Evolutionary conservation across 2,329 filamentous ascomycete genomes (phyloP).

Genomic region (Fusarium tanahbumbuense): DNA sequence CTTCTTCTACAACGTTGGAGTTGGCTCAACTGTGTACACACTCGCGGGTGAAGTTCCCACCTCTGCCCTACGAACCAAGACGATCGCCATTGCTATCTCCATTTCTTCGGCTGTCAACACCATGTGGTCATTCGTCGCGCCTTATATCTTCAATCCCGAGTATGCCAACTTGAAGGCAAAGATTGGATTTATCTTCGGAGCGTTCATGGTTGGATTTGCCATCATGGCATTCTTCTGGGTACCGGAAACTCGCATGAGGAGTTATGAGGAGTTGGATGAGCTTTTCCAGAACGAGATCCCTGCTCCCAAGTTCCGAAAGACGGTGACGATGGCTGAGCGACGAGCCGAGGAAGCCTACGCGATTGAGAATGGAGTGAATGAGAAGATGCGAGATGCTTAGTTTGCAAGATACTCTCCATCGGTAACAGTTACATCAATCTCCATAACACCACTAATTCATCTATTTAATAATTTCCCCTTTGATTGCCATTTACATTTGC

Average conservation of each 20-base stretch:
- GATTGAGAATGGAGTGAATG: background rate
- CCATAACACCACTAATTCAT: background rate
- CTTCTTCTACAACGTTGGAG: slow-evolving; percentile 57
- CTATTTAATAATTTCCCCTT: background rate
- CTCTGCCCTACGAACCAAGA: slow-evolving; percentile 56
- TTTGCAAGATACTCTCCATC: too few species aligned
- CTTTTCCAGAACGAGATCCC: slow-evolving; percentile 44
- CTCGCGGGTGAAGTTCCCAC: slow-evolving; percentile 58
- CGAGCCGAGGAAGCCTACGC: slow-evolving; percentile 44
- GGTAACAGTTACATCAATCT: background rate
- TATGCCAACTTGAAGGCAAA: slow-evolving; percentile 54
- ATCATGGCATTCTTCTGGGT: slow-evolving; percentile 57
- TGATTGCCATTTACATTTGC: background rate
- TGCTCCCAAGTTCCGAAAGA: slow-evolving; percentile 38
- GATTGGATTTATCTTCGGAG: slow-evolving; percentile 56
- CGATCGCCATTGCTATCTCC: slow-evolving; percentile 58
- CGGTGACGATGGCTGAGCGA: slow-evolving; percentile 41
- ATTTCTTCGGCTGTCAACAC: slow-evolving; percentile 55
- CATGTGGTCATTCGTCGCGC: slow-evolving; percentile 59
- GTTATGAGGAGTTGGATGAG: slow-evolving; percentile 47
- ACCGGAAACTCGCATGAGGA: slow-evolving; percentile 58
- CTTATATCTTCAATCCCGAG: slow-evolving; percentile 56
- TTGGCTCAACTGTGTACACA: slow-evolving; percentile 57
- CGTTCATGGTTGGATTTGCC: slow-evolving; percentile 51
- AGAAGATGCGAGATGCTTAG: background rate